Conservation (phyloP, 2,329 filamentous ascomycete species). For the Fusarium secorum region DNA sequence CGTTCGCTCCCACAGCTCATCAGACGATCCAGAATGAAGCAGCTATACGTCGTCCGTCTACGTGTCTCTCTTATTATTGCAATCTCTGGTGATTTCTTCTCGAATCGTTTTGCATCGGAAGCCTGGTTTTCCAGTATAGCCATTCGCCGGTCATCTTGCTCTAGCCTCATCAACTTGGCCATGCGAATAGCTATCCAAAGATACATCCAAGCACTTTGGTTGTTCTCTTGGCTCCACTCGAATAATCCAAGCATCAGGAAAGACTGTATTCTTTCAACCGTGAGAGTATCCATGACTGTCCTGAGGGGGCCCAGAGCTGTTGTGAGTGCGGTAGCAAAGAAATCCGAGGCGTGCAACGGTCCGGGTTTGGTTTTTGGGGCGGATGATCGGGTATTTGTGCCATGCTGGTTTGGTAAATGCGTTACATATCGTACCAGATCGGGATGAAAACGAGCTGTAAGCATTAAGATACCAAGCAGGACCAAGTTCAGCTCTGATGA, state of each 20-base stretch:
- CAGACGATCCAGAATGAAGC: slow-evolving; percentile 75
- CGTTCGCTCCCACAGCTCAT: slow-evolving; percentile 70
- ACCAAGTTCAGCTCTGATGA: slow-evolving; percentile 9
- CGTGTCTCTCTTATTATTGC: slow-evolving; percentile 50
- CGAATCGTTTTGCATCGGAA: background rate
- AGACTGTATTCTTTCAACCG: background rate
- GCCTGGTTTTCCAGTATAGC: background rate
- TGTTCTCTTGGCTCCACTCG: slow-evolving; percentile 1
- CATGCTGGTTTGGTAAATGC: background rate
- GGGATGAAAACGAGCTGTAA: slow-evolving; percentile 9
- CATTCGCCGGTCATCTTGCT: slow-evolving; percentile 9
- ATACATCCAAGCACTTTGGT: slow-evolving; percentile 4
- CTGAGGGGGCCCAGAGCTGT: slow-evolving; percentile 4
- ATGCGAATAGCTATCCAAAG: slow-evolving; percentile 1
- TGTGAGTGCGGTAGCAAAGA: slow-evolving; percentile 1
- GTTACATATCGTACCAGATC: slow-evolving; percentile 9
- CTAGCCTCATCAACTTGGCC: slow-evolving; percentile 5
- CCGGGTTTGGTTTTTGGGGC: background rate
- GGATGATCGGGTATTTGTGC: background rate
- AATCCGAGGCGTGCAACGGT: background rate
- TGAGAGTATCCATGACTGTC: background rate
- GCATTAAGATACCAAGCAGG: slow-evolving; percentile 10
- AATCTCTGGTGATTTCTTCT: background rate
- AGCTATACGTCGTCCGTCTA: slow-evolving; percentile 77
- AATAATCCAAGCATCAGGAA: slow-evolving; percentile 15